Base-by-base conservation (phyloP, 805 yeast species). In the Pichia membranifaciens region DNA sequence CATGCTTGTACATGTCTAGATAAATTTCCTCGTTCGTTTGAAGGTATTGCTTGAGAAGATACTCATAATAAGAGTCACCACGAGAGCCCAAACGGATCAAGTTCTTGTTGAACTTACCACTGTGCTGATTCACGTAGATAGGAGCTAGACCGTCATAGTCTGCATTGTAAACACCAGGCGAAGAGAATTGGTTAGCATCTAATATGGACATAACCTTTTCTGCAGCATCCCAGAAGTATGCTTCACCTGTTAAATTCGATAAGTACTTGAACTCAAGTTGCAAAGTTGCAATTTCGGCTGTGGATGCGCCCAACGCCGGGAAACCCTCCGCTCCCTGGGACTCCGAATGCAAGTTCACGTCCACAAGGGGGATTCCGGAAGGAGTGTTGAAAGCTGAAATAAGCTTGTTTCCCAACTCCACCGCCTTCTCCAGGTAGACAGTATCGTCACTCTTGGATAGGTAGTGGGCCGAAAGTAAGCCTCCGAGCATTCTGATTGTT, bases 401-500 rank as follows among this genome's bases (percentile, higher is more conserved):
- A 43, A 89, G 59, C 25, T 87, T 74, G 57, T 82, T 78, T n/a
- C 87, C 96, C 54, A 89, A 73, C 57, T 82, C 86, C 8, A 74
- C 78, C 2, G 96, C 96, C 59, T 82, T 82, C 52, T 86, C 87
- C 45, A 88, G 69, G 58, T 81, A 87, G 46, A 85, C 49, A 4
- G 47, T 35, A 3, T 48, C 50, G 22, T 43, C 85, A 55, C 85
- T 90, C 13, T 73, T 68, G 2, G 90, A 75, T 25, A 87, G 66
- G 54, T 86, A 82, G 59, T 78, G 79, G 0, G 96, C 95, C 3
- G 96, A 83, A 42, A 90, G 67, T n/a, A 90, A 70, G 0, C 97
- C 97, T 38, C 97, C 97, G 22, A 90, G 69, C 95, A 90, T 87
- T 61, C 96, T 74, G 53, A 87, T 89, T 5, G 97, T 87, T n/a